phyloP scores from a whole-genome alignment of 2,329 filamentous ascomycete genomes.

The Tolypocladium pustulatum region DNA sequence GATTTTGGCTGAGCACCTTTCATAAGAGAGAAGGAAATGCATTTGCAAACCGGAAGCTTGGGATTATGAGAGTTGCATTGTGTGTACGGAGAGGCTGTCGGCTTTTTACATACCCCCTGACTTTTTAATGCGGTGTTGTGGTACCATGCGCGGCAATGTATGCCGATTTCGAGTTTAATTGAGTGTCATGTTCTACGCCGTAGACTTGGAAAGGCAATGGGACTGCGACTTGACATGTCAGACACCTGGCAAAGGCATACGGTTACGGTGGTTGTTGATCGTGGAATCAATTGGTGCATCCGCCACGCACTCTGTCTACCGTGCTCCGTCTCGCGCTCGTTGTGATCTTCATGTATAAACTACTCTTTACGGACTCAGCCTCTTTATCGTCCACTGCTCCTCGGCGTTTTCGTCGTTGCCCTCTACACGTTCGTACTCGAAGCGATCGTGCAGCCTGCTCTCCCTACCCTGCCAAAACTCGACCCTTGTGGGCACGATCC shows the following conservation, averaged over 20 bases:
- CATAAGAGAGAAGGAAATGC: background rate
- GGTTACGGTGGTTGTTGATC: no score
- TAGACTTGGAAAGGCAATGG: background rate
- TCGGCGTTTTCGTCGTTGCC: slow-evolving; percentile 19
- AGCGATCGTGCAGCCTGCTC: slow-evolving; percentile 87
- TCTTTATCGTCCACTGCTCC: slow-evolving; percentile 54
- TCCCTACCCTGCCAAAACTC: slow-evolving; percentile 96
- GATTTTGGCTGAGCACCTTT: background rate
- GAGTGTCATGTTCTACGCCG: background rate
- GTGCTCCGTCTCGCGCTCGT: background rate
- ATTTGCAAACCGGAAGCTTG: background rate
- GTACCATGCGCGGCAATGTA: background rate
- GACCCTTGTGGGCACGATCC: slow-evolving; percentile 73
- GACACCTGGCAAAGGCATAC: background rate
- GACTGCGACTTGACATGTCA: background rate
- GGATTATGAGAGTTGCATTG: background rate
- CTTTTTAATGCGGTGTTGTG: background rate
- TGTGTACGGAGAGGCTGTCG: background rate
- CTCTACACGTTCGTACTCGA: slow-evolving; percentile 63
- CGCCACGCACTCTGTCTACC: background rate
- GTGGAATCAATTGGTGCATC: background rate
- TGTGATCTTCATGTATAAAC: background rate
- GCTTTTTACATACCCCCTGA: background rate
- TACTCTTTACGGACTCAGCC: slow-evolving; percentile 57
- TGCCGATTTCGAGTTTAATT: background rate